Evolutionary conservation across 2,329 filamentous ascomycete species (phyloP), one percentile per base, ranked within the genome.

Genomic region (Dactylella cylindrospora): DNA sequence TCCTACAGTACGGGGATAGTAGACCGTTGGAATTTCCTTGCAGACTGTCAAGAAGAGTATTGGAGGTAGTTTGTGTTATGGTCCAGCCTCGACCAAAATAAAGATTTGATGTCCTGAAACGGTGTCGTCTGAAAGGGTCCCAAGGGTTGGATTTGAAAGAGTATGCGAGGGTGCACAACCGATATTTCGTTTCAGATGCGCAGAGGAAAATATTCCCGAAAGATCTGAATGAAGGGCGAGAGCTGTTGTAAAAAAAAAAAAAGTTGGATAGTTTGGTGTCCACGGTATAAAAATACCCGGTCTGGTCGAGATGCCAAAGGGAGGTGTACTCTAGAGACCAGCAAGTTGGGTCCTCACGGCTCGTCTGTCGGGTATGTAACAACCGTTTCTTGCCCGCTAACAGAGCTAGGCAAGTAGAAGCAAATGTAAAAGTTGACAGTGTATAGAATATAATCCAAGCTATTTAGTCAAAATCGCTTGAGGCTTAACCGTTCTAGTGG

Each of bases 151-250:
- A 31, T 47, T 15, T 33, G 15, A 29, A 54, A 38, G 47, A 23
- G 38, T 28, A 41, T 46, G n/a, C 13, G 45, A 62, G 35, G 29
- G 25, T 6, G 41, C 19, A 43, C 43, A 54, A 62, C 57, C 36
- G 15, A 13, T 20, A 20, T n/a, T 44, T 10, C 36, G 57, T 62
- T 62, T 62, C 57, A 62, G 22, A 46, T 28, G 29, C 23, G 53
- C 23, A 33, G 19, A 23, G 45, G 43, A 28, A 29, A 44, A 23
- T 49, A 29, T 52, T 19, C 54, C 43, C 15, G 39, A 19, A 38
- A 29, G 8, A 29, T 22, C 28, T 39, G 50, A 46, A 54, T 54
- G 31, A 23, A 32, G 19, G 22, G 10, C 29, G 19, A 13, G n/a
- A 13, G 25, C 10, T 45, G 57, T 49, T 62, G 40, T 38, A 25